Conservation (phyloP, 441 rosid species). For the Geranium incanum region DNA sequence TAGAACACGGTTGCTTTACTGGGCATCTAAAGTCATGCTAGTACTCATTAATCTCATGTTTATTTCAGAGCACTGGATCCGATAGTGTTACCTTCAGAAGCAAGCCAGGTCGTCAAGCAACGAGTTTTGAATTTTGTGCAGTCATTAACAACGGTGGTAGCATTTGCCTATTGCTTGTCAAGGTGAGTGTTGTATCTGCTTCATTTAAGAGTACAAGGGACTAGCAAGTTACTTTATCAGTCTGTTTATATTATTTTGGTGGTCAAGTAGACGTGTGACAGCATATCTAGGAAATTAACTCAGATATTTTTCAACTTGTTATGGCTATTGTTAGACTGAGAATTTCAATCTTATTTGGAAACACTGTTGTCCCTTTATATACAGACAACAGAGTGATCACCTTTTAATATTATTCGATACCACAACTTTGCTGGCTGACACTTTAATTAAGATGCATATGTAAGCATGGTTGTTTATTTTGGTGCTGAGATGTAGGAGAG, state of each 20-base stretch:
- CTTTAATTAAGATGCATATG: slow-evolving; percentile 4
- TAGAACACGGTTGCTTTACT: background rate
- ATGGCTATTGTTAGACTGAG: slow-evolving; percentile 1
- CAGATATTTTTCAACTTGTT: background rate
- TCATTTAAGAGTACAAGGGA: background rate
- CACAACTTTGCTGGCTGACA: background rate
- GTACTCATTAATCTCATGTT: slow-evolving; percentile 21
- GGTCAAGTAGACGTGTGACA: background rate
- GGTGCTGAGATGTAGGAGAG: background rate
- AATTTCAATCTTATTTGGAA: background rate
- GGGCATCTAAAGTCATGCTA: slow-evolving; percentile 10
- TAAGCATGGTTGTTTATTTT: background rate
- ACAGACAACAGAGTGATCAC: background rate
- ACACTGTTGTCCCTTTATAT: background rate
- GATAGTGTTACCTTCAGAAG: slow-evolving; percentile 51
- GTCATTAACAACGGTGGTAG: slow-evolving; percentile 54
- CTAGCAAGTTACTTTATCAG: background rate
- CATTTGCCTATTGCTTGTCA: slow-evolving; percentile 61
- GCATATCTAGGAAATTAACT: slow-evolving; percentile 7
- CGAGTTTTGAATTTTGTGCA: slow-evolving; percentile 51
- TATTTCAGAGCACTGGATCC: slow-evolving; percentile 56
- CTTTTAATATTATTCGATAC: background rate
- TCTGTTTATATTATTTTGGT: background rate
- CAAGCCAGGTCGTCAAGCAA: slow-evolving; percentile 56
- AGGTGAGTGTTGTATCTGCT: slow-evolving; percentile 37